These are phyloP conservation scores for Dimocarpus longan DNA, from an alignment of 345 rosid species.

Conservation along the genomic window DNA sequence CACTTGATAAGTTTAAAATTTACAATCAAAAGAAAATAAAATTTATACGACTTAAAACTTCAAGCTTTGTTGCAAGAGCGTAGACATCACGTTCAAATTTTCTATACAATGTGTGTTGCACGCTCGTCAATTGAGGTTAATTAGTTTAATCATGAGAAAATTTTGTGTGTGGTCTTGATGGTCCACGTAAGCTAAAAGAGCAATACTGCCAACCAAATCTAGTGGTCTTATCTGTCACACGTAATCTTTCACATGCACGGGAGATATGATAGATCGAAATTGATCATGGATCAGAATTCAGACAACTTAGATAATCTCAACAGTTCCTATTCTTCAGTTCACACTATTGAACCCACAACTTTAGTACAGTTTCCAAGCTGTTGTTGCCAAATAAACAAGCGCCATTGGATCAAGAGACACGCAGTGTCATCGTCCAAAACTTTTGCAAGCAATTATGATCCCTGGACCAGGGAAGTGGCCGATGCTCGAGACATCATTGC, in stretches of 20 bases:
- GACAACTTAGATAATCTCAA: slow-evolving; percentile 2
- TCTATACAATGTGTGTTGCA: background rate
- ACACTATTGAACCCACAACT: slow-evolving; percentile 8
- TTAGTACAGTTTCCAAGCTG: slow-evolving; percentile 20
- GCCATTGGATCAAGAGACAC: slow-evolving; percentile 29
- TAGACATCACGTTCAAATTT: background rate
- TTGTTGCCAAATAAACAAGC: slow-evolving; percentile 15
- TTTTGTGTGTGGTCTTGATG: background rate
- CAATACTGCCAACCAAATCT: background rate
- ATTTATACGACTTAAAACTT: background rate
- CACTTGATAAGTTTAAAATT: background rate
- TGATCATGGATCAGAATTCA: background rate
- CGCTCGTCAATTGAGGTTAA: background rate
- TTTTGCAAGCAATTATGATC: slow-evolving; percentile 25
- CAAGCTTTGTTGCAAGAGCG: background rate
- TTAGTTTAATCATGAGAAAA: background rate
- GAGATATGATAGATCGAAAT: background rate
- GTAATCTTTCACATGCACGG: slow-evolving; percentile 28
- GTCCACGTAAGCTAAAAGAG: background rate
- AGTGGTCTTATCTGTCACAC: slow-evolving; percentile 15
- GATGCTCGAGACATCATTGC: slow-evolving; percentile 18
- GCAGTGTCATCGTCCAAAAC: slow-evolving; percentile 1
- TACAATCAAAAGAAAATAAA: background rate
- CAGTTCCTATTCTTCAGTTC: background rate
- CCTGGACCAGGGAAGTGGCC: background rate